Base-by-base conservation (phyloP, 2,329 filamentous ascomycete species). In the Botrytis tulipae region DNA sequence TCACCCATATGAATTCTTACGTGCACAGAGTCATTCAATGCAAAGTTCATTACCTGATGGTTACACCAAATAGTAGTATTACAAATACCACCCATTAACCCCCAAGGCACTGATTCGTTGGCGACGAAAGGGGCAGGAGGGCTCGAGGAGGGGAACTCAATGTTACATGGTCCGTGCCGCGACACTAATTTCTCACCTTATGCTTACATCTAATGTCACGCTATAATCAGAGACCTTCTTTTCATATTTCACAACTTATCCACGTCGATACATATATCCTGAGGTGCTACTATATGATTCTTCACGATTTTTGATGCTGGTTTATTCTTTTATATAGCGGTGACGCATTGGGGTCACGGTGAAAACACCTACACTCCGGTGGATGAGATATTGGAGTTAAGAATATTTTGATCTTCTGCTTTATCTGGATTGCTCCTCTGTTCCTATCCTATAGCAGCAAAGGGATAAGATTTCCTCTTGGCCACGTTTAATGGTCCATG, bases 221-320 rank as follows among this genome's bases (percentile, higher is more conserved):
- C 10, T 7, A 54, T 54, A 16, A 18, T 18, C 14, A 54, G 1
- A n/a, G 48, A 16, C 12, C 12, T 16, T 54, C 12, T 0, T n/a
- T 54, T n/a, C 1, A 16, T 54, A n/a, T 54, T 48, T 12, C 4
- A 12, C 46, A 25, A n/a, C n/a, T n/a, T n/a, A n/a, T n/a, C n/a
- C n/a, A n/a, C n/a, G n/a, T n/a, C n/a, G n/a, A n/a, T n/a, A n/a
- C n/a, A n/a, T n/a, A n/a, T n/a, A n/a, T n/a, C n/a, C n/a, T n/a
- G 25, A 54, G 25, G 7, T n/a, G 0, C 25, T n/a, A 2, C 4
- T 54, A n/a, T 16, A n/a, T n/a, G 5, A 5, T 0, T 54, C 1
- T 14, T 16, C 3, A 7, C 25, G 0, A 54, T 54, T 5, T 54
- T 0, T 14, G 1, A 14, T 54, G 12, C 25, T 1, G 0, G 25